Evolutionary conservation across 2,329 filamentous ascomycete genomes (phyloP).

Genomic region (Fusarium nodosum): DNA sequence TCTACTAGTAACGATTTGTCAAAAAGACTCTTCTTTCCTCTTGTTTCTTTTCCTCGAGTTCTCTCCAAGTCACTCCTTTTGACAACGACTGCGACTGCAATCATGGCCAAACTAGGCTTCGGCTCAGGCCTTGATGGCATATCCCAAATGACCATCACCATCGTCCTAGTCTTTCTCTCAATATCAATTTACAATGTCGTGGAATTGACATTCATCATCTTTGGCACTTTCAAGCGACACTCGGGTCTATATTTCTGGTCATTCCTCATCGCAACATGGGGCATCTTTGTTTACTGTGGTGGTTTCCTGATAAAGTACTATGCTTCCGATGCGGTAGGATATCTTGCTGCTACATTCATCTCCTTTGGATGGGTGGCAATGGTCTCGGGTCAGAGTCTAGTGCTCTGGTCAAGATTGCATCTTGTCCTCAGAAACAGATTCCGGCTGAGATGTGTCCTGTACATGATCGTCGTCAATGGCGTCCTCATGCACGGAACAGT

Average conservation of each 20-base stretch:
- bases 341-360: constrained; percentile 44
- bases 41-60: neutral
- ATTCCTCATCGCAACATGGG: constrained; percentile 53
- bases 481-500: constrained; percentile 67
- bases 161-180: constrained; percentile 52
- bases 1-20: neutral
- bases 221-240: constrained; percentile 54
- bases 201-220: constrained; percentile 56
- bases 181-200: constrained; percentile 55
- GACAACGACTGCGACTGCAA: neutral
- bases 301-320: constrained; percentile 62
- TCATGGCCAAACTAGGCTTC: constrained; percentile 39
- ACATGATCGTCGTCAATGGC: constrained; percentile 69
- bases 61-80: neutral
- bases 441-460: constrained; percentile 63
- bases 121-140: constrained; percentile 45
- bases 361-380: constrained; percentile 57
- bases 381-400: constrained; percentile 72
- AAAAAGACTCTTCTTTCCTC: neutral
- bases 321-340: constrained; percentile 36
- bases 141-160: constrained; percentile 40
- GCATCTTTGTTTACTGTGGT: constrained; percentile 56
- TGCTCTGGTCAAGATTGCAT: constrained; percentile 73
- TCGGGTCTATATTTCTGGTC: constrained; percentile 58
- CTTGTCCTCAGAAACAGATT: constrained; percentile 66